Evolutionary conservation across 1,284 basidiomycete species (phyloP).

Genomic region (Ceratobasidium sp.): DNA sequence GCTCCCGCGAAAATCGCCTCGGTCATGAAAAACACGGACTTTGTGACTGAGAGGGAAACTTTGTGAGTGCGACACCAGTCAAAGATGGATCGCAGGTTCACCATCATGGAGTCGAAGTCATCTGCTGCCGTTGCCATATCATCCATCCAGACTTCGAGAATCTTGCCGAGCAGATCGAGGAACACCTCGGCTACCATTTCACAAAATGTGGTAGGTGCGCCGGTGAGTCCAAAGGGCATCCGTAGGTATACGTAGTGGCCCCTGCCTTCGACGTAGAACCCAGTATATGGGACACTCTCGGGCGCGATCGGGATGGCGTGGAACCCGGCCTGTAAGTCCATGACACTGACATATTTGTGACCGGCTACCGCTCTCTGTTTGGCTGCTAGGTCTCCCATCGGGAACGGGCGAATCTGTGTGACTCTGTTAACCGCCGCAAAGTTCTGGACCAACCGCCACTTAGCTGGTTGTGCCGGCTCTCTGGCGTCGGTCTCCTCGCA

Average conservation of each 20-base stretch:
- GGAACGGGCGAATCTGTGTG: conserved; percentile 47
- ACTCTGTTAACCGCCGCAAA: conserved; percentile 49
- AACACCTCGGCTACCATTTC: conserved; percentile 33
- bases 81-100: conserved; percentile 16
- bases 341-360: conserved; percentile 34
- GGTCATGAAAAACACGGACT: conserved; percentile 42
- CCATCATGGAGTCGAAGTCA: conserved; percentile 31
- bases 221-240: conserved; percentile 48
- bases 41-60: conserved; percentile 31
- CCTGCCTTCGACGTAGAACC: conserved; percentile 45
- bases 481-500: neutral
- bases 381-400: conserved; percentile 30
- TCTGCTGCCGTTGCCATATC: conserved; percentile 40
- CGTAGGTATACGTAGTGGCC: conserved; percentile 46
- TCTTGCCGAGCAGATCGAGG: conserved; percentile 40
- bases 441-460: conserved; percentile 50
- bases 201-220: conserved; percentile 43
- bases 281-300: conserved; percentile 33
- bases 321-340: conserved; percentile 45
- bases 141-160: conserved; percentile 47
- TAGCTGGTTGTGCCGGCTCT: conserved; percentile 13
- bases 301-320: conserved; percentile 37
- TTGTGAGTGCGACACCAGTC: neutral
- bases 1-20: conserved; percentile 43
- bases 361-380: conserved; percentile 42